Evolutionary conservation across 176 grass and related monocot species (phyloP).

Genomic region (Hsuehochloa calcarea): DNA sequence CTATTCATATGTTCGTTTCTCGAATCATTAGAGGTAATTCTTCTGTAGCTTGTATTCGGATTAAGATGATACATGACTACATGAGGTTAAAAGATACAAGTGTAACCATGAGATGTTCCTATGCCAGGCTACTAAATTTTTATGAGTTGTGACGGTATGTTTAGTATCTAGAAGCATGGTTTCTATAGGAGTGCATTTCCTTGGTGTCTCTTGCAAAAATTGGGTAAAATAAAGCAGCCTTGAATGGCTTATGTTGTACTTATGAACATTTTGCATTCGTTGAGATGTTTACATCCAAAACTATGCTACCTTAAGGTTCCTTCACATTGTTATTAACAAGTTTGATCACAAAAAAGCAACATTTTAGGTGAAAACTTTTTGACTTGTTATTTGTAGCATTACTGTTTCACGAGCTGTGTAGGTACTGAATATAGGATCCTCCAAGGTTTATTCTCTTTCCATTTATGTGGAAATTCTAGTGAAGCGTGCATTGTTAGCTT

Average conservation of each 20-base stretch:
- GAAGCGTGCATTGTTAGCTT: not conserved
- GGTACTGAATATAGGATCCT: not conserved
- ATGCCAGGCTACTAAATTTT: not conserved
- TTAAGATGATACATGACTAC: not conserved
- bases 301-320: not conserved
- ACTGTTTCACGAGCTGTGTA: not conserved
- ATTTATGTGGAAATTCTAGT: not conserved
- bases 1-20: not conserved
- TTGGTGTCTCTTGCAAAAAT: not conserved
- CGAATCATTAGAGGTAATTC: not conserved
- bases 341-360: not conserved
- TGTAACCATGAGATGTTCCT: not conserved
- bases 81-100: not conserved
- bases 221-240: not conserved
- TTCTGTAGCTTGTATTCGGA: not conserved
- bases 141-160: not conserved
- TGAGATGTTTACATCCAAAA: not conserved
- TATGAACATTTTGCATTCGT: not conserved
- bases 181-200: not conserved
- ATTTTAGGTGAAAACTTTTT: not conserved
- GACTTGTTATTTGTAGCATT: not conserved
- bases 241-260: not conserved
- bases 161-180: not conserved
- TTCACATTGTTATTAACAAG: not conserved
- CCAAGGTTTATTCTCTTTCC: not conserved